Evolutionary conservation across 768 basidiomycete genomes (phyloP).

Genomic region (Boletus subcaerulescens): DNA sequence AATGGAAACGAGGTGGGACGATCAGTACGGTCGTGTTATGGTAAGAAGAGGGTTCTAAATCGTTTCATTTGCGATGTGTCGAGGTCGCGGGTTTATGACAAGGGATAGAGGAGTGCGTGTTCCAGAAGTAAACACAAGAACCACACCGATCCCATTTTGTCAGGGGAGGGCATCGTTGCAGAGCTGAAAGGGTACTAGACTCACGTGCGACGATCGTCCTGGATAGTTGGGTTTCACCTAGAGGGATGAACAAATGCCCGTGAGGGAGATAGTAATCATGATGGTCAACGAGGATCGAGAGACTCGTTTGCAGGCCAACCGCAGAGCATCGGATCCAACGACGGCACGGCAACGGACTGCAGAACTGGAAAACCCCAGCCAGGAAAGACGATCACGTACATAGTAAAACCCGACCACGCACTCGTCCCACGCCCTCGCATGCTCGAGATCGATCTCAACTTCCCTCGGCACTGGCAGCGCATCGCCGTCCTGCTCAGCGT

Average conservation of each 20-base stretch:
- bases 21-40: background rate
- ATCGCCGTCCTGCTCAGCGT: background rate
- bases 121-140: too few relatives aligned
- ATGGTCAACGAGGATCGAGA: background rate
- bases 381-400: slow-evolving; percentile 38
- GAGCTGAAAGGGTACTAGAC: slow-evolving; percentile 28
- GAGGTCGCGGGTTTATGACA: background rate
- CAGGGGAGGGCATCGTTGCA: background rate
- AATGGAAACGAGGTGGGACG: background rate
- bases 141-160: background rate
- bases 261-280: background rate
- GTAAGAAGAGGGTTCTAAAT: background rate
- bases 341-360: background rate
- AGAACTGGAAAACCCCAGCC: background rate
- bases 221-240: slow-evolving; percentile 89
- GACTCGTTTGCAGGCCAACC: background rate
- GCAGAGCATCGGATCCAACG: background rate
- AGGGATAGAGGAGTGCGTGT: too few relatives aligned
- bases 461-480: slow-evolving; percentile 2
- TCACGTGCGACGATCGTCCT: slow-evolving; percentile 83
- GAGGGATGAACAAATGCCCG: background rate
- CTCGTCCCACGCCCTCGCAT: slow-evolving; percentile 58
- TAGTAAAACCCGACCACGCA: slow-evolving; percentile 79
- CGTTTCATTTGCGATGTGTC: slow-evolving; percentile 4
- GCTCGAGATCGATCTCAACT: slow-evolving; percentile 37